Conservation (phyloP, 164 flowering plant species). For the Macadamia tetraphylla region DNA sequence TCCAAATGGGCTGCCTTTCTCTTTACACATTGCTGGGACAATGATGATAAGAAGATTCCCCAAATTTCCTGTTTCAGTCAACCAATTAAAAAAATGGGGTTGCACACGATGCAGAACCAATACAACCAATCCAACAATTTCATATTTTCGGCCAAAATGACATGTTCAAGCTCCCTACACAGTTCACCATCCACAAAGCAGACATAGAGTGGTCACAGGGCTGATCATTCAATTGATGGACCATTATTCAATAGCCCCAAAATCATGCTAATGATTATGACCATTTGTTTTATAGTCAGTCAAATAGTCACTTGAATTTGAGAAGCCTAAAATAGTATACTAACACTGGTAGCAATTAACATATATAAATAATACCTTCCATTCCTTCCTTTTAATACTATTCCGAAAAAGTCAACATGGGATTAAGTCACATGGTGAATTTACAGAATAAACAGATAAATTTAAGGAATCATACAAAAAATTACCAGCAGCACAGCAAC, state of each 20-base stretch:
- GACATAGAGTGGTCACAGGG: background rate
- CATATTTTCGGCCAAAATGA: too few relatives aligned
- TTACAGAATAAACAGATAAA: background rate
- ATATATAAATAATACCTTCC: too few relatives aligned
- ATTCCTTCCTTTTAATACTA: too few relatives aligned
- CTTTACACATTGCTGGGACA: slow-evolving; percentile 81
- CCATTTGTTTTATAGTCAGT: too few relatives aligned
- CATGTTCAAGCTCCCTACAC: too few relatives aligned
- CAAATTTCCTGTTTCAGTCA: slow-evolving; percentile 54
- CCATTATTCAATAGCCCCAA: too few relatives aligned
- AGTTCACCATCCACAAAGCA: too few relatives aligned
- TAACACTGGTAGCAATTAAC: too few relatives aligned
- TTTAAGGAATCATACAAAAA: background rate
- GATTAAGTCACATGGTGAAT: background rate
- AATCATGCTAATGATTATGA: too few relatives aligned
- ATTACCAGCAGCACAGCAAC: slow-evolving; percentile 79
- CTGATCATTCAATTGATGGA: background rate
- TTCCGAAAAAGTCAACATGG: background rate
- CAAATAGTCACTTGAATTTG: too few relatives aligned
- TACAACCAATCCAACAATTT: background rate
- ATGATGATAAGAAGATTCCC: slow-evolving; percentile 70
- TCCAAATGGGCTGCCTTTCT: slow-evolving; percentile 77
- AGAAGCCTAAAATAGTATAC: too few relatives aligned
- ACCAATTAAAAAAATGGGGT: background rate
- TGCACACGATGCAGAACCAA: background rate